Percentiles rank a stretch among this genome's conserved stretches.
Conservation (phyloP, 345 rosid genomes). For the Sisymbrium irio region DNA sequence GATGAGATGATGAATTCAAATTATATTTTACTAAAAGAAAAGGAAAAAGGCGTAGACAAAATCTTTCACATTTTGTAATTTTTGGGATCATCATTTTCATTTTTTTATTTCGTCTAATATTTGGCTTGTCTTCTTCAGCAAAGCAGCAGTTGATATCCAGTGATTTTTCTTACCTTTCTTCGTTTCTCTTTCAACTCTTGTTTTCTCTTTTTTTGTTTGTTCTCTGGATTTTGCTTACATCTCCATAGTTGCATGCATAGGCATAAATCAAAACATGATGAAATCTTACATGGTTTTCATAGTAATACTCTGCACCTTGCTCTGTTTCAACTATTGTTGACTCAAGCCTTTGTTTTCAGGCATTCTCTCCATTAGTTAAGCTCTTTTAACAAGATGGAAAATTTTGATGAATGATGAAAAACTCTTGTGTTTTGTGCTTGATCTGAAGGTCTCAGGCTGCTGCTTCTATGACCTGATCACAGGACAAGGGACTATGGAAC, state of each 20-base stretch:
- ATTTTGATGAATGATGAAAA: slow-evolving; percentile 5
- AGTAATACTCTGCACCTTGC: background rate
- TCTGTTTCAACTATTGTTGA: background rate
- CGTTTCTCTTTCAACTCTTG: slow-evolving; percentile 9
- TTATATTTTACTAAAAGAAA: slow-evolving; percentile 8
- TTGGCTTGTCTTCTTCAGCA: slow-evolving; percentile 46
- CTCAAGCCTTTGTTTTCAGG: background rate
- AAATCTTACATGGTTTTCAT: slow-evolving; percentile 16
- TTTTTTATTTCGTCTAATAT: slow-evolving; percentile 19
- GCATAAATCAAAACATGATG: background rate
- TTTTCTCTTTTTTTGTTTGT: background rate
- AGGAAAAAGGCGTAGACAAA: background rate
- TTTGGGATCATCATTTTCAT: slow-evolving; percentile 38
- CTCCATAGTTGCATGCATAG: slow-evolving; percentile 25
- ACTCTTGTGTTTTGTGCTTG: slow-evolving; percentile 10
- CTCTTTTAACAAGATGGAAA: background rate
- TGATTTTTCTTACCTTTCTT: slow-evolving; percentile 36
- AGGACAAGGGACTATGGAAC: slow-evolving; percentile 46
- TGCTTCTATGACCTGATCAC: slow-evolving; percentile 21
- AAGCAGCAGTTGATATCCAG: slow-evolving; percentile 44
- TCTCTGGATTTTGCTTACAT: slow-evolving; percentile 12
- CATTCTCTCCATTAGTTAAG: background rate
- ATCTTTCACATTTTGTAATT: slow-evolving; percentile 19
- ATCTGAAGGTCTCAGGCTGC: slow-evolving; percentile 7
- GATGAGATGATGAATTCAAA: slow-evolving; percentile 31